Evolutionary conservation across 106 monocot genomes (phyloP).

Genomic region (Acorus calamus): DNA sequence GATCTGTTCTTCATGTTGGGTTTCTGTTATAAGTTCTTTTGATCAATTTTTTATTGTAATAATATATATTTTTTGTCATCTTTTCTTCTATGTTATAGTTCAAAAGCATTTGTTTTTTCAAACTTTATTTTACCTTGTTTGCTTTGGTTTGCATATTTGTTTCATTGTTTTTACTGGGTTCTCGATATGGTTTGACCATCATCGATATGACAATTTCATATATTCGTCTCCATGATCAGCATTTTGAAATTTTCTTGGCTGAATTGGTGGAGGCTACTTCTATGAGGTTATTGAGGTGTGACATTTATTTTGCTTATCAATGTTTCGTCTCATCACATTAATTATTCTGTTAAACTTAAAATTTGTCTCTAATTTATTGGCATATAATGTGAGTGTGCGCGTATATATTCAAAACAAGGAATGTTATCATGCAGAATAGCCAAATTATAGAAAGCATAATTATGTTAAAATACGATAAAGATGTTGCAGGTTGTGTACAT

Average conservation of each 20-base stretch:
- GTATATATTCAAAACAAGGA: no score
- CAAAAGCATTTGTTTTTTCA: neutral
- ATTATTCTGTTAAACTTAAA: neutral
- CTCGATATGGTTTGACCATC: slow-evolving; percentile 76
- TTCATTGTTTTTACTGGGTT: slow-evolving; percentile 69
- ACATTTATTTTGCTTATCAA: neutral
- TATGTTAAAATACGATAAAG: no score
- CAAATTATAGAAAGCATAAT: no score
- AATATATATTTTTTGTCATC: no score
- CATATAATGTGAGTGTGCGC: no score
- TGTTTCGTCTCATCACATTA: neutral
- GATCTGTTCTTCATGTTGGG: no score
- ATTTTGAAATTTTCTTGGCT: slow-evolving; percentile 86
- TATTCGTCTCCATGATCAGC: slow-evolving; percentile 84
- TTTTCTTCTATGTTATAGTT: no score
- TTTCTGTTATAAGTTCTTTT: no score
- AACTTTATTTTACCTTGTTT: neutral
- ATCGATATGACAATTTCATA: slow-evolving; percentile 65
- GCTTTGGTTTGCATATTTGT: slow-evolving; percentile 49
- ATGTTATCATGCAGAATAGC: no score
- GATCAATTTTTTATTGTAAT: no score
- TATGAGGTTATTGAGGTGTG: slow-evolving; percentile 76
- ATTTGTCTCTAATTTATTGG: neutral
- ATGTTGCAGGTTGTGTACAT: no score
- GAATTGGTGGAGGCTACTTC: slow-evolving; percentile 70